These are phyloP conservation scores for Penicillium sp. DNA, from an alignment of 2,329 filamentous ascomycete genomes.

Conservation along the genomic window DNA sequence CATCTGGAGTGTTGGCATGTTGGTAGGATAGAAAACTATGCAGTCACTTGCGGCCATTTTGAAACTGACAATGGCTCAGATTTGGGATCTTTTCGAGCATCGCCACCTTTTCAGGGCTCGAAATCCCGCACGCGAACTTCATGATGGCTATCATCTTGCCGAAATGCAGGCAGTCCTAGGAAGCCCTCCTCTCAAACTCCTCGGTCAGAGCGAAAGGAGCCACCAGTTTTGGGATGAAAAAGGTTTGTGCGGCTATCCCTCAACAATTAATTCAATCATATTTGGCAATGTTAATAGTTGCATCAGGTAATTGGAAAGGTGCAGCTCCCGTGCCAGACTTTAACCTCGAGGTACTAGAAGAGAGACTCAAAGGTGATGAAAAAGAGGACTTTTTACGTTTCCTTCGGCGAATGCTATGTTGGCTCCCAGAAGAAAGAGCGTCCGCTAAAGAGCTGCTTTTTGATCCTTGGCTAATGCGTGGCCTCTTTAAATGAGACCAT, in stretches of 20 bases:
- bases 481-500: too few species aligned
- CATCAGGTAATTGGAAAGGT: constrained; percentile 31
- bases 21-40: constrained; percentile 25
- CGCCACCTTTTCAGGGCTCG: constrained; percentile 20
- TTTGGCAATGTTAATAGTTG: background rate
- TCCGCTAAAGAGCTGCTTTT: too few species aligned
- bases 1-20: constrained; percentile 33
- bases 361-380: too few species aligned
- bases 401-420: too few species aligned
- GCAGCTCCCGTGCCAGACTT: constrained; percentile 28
- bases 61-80: constrained; percentile 13
- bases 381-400: too few species aligned
- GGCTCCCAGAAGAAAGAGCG: too few species aligned
- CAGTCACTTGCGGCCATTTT: background rate
- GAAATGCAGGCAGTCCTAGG: constrained; percentile 27
- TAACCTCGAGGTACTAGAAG: too few species aligned
- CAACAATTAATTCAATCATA: too few species aligned
- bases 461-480: too few species aligned
- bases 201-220: constrained; percentile 14
- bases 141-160: constrained; percentile 24
- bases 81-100: constrained; percentile 18
- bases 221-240: constrained; percentile 17
- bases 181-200: constrained; percentile 18
- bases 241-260: constrained; percentile 13
- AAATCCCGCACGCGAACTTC: constrained; percentile 4